Evolutionary conservation across 208 protist genomes (phyloP).

Genomic region (Giardia duodenalis): DNA sequence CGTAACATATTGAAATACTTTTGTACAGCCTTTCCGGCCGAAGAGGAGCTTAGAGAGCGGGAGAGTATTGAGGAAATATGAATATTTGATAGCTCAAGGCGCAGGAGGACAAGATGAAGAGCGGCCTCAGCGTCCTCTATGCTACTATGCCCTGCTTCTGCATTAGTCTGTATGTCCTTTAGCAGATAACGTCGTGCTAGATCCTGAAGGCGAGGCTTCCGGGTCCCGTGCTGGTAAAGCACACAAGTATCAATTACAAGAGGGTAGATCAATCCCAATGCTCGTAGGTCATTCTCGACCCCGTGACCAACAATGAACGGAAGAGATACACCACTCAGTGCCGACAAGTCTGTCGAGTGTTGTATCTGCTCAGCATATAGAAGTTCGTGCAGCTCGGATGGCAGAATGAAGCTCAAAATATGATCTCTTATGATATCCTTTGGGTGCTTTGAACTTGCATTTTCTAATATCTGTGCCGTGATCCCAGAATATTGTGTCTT

Average conservation of each 20-base stretch:
- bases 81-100: no score
- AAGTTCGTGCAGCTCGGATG: not conserved
- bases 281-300: not conserved
- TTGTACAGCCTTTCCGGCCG: no score
- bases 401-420: not conserved
- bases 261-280: not conserved
- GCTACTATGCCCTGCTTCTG: not conserved
- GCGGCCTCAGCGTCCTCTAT: not conserved
- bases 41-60: no score
- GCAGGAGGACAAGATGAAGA: not conserved
- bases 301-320: not conserved
- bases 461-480: not conserved
- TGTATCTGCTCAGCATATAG: not conserved
- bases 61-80: no score
- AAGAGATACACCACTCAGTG: not conserved
- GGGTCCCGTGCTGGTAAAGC: not conserved
- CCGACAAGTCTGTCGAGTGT: not conserved
- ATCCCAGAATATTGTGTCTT: conserved; percentile 1
- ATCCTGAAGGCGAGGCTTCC: not conserved
- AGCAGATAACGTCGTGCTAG: not conserved
- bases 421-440: not conserved
- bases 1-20: no score
- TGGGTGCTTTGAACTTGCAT: not conserved
- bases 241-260: not conserved
- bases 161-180: not conserved